Conservation (phyloP, 1,284 basidiomycete genomes). For the Ceraceosorus bombacis region DNA sequence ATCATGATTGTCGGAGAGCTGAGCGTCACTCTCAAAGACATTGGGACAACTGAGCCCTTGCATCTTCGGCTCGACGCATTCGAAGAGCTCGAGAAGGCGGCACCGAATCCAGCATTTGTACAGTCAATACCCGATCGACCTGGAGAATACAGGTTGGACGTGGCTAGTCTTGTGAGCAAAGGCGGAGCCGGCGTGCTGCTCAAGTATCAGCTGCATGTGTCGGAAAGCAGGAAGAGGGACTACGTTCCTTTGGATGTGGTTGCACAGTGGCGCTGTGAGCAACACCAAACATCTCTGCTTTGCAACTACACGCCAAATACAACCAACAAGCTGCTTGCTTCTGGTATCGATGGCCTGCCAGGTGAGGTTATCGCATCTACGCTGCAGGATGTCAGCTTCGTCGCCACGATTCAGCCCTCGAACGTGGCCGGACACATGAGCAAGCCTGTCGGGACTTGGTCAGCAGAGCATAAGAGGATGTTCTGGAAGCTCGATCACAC, state of each 20-base stretch:
- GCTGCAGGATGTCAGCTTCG: constrained; percentile 47
- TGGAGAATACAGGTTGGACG: constrained; percentile 53
- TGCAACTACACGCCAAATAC: constrained; percentile 50
- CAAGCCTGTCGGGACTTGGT: constrained; percentile 52
- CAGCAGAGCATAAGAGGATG: constrained; percentile 47
- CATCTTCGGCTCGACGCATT: constrained; percentile 52
- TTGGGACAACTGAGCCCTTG: constrained; percentile 16
- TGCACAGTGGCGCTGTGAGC: constrained; percentile 54
- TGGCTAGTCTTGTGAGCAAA: constrained; percentile 45
- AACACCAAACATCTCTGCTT: constrained; percentile 54
- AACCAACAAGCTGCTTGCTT: not conserved
- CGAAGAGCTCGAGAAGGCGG: constrained; percentile 53
- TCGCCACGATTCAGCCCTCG: constrained; percentile 48
- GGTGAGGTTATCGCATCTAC: not conserved
- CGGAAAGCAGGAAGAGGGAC: constrained; percentile 39
- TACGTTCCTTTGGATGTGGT: constrained; percentile 51
- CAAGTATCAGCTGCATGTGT: constrained; percentile 54
- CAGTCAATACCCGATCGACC: constrained; percentile 44
- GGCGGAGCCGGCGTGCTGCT: constrained; percentile 46
- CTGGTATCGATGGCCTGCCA: constrained; percentile 2
- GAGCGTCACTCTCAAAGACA: constrained; percentile 31
- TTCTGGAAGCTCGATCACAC: constrained; percentile 49
- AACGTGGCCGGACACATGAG: constrained; percentile 52
- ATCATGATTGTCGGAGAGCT: constrained; percentile 55
- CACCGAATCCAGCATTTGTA: constrained; percentile 54